Conservation (phyloP, 768 basidiomycete genomes). For the Suillus variegatus region DNA sequence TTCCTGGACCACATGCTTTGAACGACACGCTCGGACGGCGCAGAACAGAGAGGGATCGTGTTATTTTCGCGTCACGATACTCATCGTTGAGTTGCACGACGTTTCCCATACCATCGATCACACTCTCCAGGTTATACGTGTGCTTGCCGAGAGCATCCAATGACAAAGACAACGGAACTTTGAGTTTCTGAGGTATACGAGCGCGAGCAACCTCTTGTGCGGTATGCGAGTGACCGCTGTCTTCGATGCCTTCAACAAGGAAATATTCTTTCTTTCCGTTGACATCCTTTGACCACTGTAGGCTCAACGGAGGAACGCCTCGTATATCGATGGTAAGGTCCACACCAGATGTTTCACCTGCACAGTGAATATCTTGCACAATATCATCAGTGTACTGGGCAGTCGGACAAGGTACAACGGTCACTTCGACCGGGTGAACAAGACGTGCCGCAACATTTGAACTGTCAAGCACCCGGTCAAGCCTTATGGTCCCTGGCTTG, state of each 20-base stretch:
- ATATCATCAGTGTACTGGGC: constrained; percentile 59
- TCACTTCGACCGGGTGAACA: constrained; percentile 60
- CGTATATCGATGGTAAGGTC: constrained; percentile 63
- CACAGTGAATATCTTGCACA: constrained; percentile 60
- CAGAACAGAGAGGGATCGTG: constrained; percentile 68
- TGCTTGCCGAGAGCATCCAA: constrained; percentile 67
- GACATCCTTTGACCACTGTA: constrained; percentile 74
- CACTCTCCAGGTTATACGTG: constrained; percentile 74
- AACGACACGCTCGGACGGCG: constrained; percentile 74
- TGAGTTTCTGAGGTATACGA: constrained; percentile 53
- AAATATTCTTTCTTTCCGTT: constrained; percentile 70
- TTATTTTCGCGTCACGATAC: constrained; percentile 44
- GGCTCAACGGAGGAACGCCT: constrained; percentile 76
- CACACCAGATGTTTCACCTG: constrained; percentile 60
- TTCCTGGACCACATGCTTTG: constrained; percentile 69
- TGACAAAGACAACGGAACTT: constrained; percentile 67
- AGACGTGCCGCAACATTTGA: constrained; percentile 75
- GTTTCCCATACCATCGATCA: constrained; percentile 86
- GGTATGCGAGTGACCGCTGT: constrained; percentile 41
- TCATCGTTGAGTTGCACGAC: constrained; percentile 49
- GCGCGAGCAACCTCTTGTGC: constrained; percentile 24
- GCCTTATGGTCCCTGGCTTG: constrained; percentile 72
- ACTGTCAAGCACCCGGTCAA: constrained; percentile 73
- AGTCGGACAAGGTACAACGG: constrained; percentile 80
- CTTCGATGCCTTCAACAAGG: constrained; percentile 84